Evolutionary conservation across 345 rosid genomes (phyloP).

Genomic region (Rhodamnia rubescens): DNA sequence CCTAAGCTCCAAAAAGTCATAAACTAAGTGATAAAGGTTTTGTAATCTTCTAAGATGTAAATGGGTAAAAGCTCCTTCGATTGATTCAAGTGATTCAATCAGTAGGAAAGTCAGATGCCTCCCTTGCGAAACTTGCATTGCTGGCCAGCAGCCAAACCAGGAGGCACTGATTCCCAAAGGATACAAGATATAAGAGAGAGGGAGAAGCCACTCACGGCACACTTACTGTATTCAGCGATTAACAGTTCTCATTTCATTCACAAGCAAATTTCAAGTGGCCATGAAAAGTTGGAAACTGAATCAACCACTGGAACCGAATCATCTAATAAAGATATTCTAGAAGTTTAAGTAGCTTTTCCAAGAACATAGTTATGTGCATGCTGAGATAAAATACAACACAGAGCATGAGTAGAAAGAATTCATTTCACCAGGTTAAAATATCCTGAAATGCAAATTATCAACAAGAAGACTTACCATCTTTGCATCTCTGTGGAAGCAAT

Average conservation of each 20-base stretch:
- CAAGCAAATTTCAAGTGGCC: not conserved
- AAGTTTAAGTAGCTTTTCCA: not conserved
- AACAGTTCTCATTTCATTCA: not conserved
- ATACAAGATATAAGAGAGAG: too few species aligned
- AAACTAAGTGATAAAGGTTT: too few species aligned
- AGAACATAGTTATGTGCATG: not conserved
- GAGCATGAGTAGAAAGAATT: not conserved
- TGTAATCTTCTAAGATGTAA: too few species aligned
- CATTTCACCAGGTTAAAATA: not conserved
- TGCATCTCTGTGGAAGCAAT: slow-evolving; percentile 68
- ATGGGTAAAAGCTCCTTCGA: too few species aligned
- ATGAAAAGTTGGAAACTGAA: not conserved
- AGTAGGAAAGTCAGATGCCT: too few species aligned
- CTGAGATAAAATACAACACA: not conserved
- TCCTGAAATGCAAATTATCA: not conserved
- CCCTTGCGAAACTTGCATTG: too few species aligned
- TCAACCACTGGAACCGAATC: not conserved
- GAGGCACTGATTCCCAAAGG: too few species aligned
- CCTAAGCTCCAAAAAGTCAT: too few species aligned
- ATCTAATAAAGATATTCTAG: not conserved
- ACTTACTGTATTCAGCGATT: too few species aligned
- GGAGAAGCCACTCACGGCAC: too few species aligned
- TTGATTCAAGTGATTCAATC: too few species aligned
- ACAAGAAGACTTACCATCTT: slow-evolving; percentile 41
- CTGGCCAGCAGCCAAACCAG: too few species aligned